phyloP scores from a whole-genome alignment of 2,329 filamentous ascomycete species.

The Cordyceps tenuipes region DNA sequence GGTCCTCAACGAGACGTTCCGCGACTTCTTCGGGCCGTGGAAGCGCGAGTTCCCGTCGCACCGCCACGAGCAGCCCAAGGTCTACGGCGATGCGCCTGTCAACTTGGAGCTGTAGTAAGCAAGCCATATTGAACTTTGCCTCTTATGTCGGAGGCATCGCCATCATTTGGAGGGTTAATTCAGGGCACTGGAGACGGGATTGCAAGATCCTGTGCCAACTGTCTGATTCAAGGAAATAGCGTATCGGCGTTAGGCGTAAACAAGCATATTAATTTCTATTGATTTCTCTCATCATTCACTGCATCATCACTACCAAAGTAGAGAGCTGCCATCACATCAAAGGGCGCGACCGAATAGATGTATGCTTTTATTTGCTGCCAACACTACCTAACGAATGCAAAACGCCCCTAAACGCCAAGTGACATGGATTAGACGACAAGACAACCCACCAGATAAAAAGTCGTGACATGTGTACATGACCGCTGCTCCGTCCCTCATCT shows the following conservation, averaged over 20 bases:
- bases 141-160: neutral
- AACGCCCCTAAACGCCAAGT: constrained; percentile 6
- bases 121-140: neutral
- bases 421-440: constrained; percentile 4
- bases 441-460: neutral
- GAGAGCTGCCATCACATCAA: neutral
- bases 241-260: constrained; percentile 4
- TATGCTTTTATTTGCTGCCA: neutral
- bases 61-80: constrained; percentile 14
- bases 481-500: neutral
- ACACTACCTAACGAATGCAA: constrained; percentile 4
- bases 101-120: constrained; percentile 6
- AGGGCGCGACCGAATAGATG: neutral
- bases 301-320: neutral
- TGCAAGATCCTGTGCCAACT: neutral
- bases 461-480: constrained; percentile 10
- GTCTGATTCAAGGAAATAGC: neutral
- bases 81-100: neutral
- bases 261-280: neutral
- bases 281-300: neutral
- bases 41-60: constrained; percentile 27
- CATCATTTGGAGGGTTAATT: neutral
- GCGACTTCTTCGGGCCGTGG: constrained; percentile 54
- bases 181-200: neutral
- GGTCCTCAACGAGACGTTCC: constrained; percentile 57